Conservation (phyloP, 768 basidiomycete species). For the Agrocybe praecox region DNA sequence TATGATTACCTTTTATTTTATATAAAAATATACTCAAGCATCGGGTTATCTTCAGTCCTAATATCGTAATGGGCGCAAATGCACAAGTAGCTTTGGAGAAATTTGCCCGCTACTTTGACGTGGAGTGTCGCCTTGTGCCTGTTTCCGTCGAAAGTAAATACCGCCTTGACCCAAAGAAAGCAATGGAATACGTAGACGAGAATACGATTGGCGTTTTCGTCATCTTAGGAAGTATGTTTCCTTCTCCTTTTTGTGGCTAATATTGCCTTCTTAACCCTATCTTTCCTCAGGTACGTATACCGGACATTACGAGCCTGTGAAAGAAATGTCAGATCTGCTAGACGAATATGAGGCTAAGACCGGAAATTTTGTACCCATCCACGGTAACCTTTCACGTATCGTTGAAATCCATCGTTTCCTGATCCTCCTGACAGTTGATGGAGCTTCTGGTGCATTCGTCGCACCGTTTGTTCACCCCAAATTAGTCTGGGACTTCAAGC, state of each 20-base stretch:
- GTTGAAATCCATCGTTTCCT: too few relatives aligned
- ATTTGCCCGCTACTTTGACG: conserved; percentile 72
- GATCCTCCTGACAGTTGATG: conserved; percentile 49
- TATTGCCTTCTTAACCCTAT: conserved; percentile 34
- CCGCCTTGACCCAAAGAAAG: conserved; percentile 60
- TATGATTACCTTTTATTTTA: conserved; percentile 16
- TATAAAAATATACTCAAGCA: neutral
- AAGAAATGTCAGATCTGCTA: conserved; percentile 78
- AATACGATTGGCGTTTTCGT: conserved; percentile 74
- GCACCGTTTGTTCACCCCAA: conserved; percentile 66
- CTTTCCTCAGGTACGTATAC: conserved; percentile 57
- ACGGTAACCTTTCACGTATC: conserved; percentile 44
- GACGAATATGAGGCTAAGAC: conserved; percentile 67
- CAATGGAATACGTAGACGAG: conserved; percentile 70
- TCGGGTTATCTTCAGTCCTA: conserved; percentile 42
- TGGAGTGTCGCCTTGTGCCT: conserved; percentile 60
- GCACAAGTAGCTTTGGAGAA: conserved; percentile 76
- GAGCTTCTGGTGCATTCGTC: conserved; percentile 67
- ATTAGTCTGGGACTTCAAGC: conserved; percentile 63
- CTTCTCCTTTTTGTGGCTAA: conserved; percentile 33
- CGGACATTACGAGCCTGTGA: conserved; percentile 78
- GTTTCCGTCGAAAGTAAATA: conserved; percentile 54
- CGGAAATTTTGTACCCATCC: conserved; percentile 63
- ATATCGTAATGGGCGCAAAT: conserved; percentile 71
- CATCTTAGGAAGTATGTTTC: conserved; percentile 42